Base-by-base conservation (phyloP, 1,284 basidiomycete genomes). In the Schizopora paradoxa region DNA sequence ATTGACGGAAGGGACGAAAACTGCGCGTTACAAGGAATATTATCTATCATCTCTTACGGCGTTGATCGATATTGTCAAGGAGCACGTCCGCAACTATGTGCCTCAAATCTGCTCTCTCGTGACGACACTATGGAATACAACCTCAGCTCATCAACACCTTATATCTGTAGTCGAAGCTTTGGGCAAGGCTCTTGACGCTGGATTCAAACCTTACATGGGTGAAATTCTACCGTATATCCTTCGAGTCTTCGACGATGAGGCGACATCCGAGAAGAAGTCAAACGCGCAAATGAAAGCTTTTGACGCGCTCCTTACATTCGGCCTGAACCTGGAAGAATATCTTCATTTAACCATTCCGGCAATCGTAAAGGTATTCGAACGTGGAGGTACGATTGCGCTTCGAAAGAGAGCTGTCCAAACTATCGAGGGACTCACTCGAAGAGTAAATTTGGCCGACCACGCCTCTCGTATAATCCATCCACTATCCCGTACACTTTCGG, bases 361-460 rank as follows among this genome's bases (percentile, higher is more conserved):
- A 52, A 91, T 99, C 51, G 87, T 98, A 48, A 86, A 83, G 60
- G 84, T 91, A 3, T 94, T 94, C 56, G 96, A 99, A 64, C 77
- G 90, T 39, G 91, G 94, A 55, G 86, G 81, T 1, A 77, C 85
- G 1, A 76, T 79, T 1, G 68, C 79, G 23, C 69, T 99, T 37
- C 83, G 95, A 34, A 92, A 91, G 64, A 80, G 85, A 37, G 94
- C 95, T 0, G 87, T 99, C 39, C 80, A 89, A 52, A 95, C 92
- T 0, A 89, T 98, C 14, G 93, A 93, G 35, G 88, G 90, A 23
- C 69, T 99, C 14, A 93, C 92, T 11, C 79, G 86, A 54, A 83
- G 95, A 53, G 92, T 99, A 58, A 98, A 99, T 67, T 97, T 99
- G 61, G 93, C 91, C n/a, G 96, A 99, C 60, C 94, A 99, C 58